Percentiles rank a stretch among this genome's conserved stretches.
These are phyloP conservation scores for Rehmannia glutinosa DNA, from an alignment of 257 asterid species.

Conservation along the genomic window DNA sequence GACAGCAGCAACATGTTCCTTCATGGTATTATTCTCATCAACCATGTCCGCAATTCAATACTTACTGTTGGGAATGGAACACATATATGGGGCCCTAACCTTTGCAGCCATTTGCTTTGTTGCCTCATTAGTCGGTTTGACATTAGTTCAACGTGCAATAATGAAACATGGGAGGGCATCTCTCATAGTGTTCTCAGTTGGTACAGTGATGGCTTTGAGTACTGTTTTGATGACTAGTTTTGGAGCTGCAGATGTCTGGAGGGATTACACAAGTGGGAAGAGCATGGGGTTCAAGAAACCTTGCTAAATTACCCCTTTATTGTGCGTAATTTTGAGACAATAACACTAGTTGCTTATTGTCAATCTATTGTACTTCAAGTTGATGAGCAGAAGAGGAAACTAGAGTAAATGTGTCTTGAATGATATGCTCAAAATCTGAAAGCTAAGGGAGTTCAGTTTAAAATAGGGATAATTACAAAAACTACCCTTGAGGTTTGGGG, in stretches of 20 bases:
- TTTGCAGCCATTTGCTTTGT: slow-evolving; percentile 56
- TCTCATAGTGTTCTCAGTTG: slow-evolving; percentile 79
- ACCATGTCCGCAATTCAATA: slow-evolving; percentile 84
- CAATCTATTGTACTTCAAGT: background rate
- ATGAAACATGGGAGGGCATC: slow-evolving; percentile 72
- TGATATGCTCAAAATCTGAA: background rate
- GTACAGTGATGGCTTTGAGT: slow-evolving; percentile 76
- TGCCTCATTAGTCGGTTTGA: slow-evolving; percentile 56
- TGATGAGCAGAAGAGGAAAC: background rate
- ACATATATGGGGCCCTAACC: slow-evolving; percentile 35
- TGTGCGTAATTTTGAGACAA: background rate
- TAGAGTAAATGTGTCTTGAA: background rate
- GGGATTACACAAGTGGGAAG: slow-evolving; percentile 53
- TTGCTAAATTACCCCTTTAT: slow-evolving; percentile 32
- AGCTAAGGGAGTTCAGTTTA: too few species aligned
- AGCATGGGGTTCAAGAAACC: slow-evolving; percentile 84
- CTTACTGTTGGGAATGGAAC: slow-evolving; percentile 71
- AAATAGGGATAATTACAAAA: too few species aligned
- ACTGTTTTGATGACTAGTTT: slow-evolving; percentile 69
- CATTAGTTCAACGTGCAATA: slow-evolving; percentile 58
- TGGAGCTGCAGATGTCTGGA: slow-evolving; percentile 75
- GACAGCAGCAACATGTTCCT: slow-evolving; percentile 85
- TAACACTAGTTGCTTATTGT: background rate
- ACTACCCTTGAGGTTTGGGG: too few species aligned
- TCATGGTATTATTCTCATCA: slow-evolving; percentile 92